These are phyloP conservation scores for Chenopodium berlandieri DNA, from an alignment of 148 eudicot species.

Conservation along the genomic window DNA sequence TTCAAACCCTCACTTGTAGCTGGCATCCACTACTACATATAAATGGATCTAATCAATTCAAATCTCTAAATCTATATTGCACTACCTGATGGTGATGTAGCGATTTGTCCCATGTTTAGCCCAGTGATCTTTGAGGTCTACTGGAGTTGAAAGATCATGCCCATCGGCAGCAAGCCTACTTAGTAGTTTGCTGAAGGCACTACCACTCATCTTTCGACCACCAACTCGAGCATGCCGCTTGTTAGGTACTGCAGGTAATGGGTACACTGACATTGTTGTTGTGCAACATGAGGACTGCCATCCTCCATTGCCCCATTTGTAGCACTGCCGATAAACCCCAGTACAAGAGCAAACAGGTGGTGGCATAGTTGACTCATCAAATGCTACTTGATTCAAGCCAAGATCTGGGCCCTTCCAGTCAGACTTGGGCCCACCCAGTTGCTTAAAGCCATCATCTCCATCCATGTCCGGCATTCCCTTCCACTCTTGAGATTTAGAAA, in stretches of 20 bases:
- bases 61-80: constrained; percentile 1
- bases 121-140: constrained; percentile 89
- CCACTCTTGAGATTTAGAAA: constrained; percentile 54
- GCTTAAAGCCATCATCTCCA: constrained; percentile 33
- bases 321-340: constrained; percentile 75
- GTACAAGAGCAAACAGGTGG: constrained; percentile 93
- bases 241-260: constrained; percentile 78
- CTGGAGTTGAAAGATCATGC: constrained; percentile 73
- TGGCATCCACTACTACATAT: background rate
- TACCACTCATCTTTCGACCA: constrained; percentile 95
- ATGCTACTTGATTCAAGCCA: constrained; percentile 83
- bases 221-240: constrained; percentile 88
- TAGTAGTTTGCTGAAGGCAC: constrained; percentile 79
- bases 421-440: constrained; percentile 34
- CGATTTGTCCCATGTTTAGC: constrained; percentile 98
- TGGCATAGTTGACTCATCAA: constrained; percentile 84
- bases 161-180: constrained; percentile 86
- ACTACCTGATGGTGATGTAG: constrained; percentile 85
- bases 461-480: constrained; percentile 43
- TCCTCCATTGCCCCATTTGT: constrained; percentile 98
- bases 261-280: constrained; percentile 75
- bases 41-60: constrained; percentile 10
- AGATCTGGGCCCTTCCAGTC: constrained; percentile 83
- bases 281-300: constrained; percentile 99
- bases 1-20: background rate